Base-by-base conservation (phyloP, 305 asterid genomes). In the Striga hermonthica region DNA sequence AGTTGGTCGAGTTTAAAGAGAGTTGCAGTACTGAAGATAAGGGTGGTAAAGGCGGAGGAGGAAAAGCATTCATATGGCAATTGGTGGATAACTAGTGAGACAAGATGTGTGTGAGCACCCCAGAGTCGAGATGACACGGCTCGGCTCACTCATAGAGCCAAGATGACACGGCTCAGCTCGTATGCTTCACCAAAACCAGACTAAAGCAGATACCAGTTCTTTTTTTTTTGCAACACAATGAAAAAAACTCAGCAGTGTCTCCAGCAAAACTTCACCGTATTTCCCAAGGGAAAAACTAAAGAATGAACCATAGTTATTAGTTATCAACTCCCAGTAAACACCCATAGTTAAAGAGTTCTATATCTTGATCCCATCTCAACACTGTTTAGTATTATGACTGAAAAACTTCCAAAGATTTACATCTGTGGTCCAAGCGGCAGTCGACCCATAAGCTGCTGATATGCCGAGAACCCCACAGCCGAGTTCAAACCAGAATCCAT, bases 381-480 rank as follows among this genome's bases (percentile, higher is more conserved):
- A 64, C 71, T 63, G 62, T 70, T 57, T 52, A 45, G 36, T 14
- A 44, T 43, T 11, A 70, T 31, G 60, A 57, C 60, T 22, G 63
- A 64, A 75, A 70, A 60, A 10, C 22, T 34, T 39, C 38, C 3
- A 52, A 44, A 59, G 65, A 71, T 78, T 77, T 82, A 86, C 86
- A 86, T 86, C 55, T 83, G 75, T 13, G 80, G 89, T 78, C 89
- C 91, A 59, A 78, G 90, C 10, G 88, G 84, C 78, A 87, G 71
- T 71, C 84, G 76, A 72, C 60, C 78, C 88, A 84, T 78, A 37
- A 80, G 78, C 69, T 86, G 89, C 75, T 88, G 89, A 75, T 81
- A 52, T 5, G 71, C 72, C 4, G 89, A 72, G 7, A 85, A 72
- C 54, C 79, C 79, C 75, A 64, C 72, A 6, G 82, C 62, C 3